Conservation (phyloP, 352 stramenopile species). For the Phytophthora litchii region DNA sequence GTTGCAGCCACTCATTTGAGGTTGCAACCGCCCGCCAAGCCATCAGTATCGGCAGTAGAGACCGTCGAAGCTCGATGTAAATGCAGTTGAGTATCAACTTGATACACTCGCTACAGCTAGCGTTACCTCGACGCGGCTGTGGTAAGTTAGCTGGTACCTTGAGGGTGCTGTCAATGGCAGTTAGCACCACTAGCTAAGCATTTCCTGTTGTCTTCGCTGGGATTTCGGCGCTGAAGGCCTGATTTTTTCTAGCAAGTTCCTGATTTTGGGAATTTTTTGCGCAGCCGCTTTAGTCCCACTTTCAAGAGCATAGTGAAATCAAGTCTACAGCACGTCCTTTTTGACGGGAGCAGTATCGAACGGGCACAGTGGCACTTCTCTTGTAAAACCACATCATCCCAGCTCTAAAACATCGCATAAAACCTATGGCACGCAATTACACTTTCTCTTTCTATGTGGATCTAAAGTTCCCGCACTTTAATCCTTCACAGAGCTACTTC, state of each 20-base stretch:
- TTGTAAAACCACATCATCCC: constrained; percentile 6
- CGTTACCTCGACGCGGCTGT: background rate
- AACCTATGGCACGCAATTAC: background rate
- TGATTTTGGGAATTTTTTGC: constrained; percentile 32
- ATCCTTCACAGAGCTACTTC: background rate
- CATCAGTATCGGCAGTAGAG: background rate
- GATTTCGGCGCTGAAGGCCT: background rate
- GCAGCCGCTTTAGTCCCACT: constrained; percentile 29
- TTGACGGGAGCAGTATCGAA: constrained; percentile 18
- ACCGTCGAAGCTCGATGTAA: background rate
- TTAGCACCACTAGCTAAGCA: background rate
- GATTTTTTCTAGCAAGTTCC: constrained; percentile 25
- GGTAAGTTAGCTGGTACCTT: too few relatives aligned
- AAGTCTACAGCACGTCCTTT: constrained; percentile 18
- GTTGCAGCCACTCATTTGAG: constrained; percentile 6
- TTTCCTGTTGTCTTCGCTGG: background rate
- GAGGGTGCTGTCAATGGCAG: too few relatives aligned
- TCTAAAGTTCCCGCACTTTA: constrained; percentile 14
- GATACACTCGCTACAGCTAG: background rate
- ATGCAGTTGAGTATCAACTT: too few relatives aligned
- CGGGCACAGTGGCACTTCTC: constrained; percentile 15
- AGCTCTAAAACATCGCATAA: background rate
- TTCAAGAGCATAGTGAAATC: constrained; percentile 24
- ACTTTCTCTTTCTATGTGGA: background rate
- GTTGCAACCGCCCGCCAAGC: background rate